Percentiles rank a stretch among this genome's conserved stretches.
These are phyloP conservation scores for Aureobasidium uvarum DNA, from an alignment of 2,329 filamentous ascomycete species.

Conservation along the genomic window DNA sequence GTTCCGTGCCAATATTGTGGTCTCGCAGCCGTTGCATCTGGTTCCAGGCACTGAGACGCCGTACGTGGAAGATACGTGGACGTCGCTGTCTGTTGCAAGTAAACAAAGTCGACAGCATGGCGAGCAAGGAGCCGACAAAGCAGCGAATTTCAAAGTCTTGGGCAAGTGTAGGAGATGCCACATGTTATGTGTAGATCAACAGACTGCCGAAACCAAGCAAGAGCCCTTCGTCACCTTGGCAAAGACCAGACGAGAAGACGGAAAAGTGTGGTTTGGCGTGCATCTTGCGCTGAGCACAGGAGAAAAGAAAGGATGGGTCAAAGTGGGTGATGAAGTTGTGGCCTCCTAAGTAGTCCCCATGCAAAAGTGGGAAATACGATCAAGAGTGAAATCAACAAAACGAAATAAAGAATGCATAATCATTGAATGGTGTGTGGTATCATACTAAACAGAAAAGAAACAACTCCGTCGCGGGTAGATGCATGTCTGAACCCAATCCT, in stretches of 20 bases:
- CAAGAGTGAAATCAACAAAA: not conserved
- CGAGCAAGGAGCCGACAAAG: slow-evolving; percentile 32
- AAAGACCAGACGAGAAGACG: slow-evolving; percentile 78
- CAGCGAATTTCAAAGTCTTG: slow-evolving; percentile 69
- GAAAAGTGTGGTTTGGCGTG: slow-evolving; percentile 85
- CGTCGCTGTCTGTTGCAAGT: slow-evolving; percentile 44
- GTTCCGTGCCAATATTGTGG: slow-evolving; percentile 85
- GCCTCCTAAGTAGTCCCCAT: not conserved
- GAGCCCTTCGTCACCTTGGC: slow-evolving; percentile 87
- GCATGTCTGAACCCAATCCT: not conserved
- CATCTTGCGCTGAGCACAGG: slow-evolving; percentile 49
- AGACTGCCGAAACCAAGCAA: slow-evolving; percentile 70
- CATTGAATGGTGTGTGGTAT: slow-evolving; percentile 22
- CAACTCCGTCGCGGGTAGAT: not conserved
- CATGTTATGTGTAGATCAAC: slow-evolving; percentile 93
- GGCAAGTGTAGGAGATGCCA: slow-evolving; percentile 87
- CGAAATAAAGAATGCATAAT: not conserved
- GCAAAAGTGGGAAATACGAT: not conserved
- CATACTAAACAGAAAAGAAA: slow-evolving; percentile 11
- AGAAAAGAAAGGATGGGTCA: slow-evolving; percentile 24
- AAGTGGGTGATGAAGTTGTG: slow-evolving; percentile 30
- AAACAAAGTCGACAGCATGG: not conserved
- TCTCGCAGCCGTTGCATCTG: slow-evolving; percentile 54
- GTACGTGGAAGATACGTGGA: slow-evolving; percentile 82
- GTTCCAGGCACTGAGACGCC: slow-evolving; percentile 53